Evolutionary conservation across 2,329 filamentous ascomycete genomes (phyloP), one percentile per base, ranked within the genome.

Genomic region (Onygena corvina): DNA sequence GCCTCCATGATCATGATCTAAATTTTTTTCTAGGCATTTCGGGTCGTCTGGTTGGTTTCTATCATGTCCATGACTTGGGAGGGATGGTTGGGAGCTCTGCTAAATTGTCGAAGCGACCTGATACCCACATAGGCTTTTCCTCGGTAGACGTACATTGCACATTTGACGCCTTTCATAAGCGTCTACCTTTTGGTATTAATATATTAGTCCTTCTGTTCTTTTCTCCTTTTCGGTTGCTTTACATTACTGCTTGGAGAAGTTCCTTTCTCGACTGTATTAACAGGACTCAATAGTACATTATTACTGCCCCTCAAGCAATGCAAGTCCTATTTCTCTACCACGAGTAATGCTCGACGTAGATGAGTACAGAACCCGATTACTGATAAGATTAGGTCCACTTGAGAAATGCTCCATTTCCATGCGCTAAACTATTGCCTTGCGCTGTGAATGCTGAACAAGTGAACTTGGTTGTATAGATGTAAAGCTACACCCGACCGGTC

Each of bases 1-100:
- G 75, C 75, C 31, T 58, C 62, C 38, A 50, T 69, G 12, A 51
- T 68, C 34, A 42, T 47, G 34, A 33, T 46, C 23, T 51, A 47
- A 49, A 33, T 7, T 21, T 38, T 38, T 38, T n/a, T n/a, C n/a
- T 16, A 16, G 35, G 35, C 20, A 38, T 18, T 16, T 38, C 29
- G 29, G 8, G 38, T 12, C n/a, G n/a, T 42, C 18, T 25, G 11
- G 16, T 38, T 38, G 18, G 9, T 25, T 23, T 40, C 9, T 40
- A 4, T 42, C 16, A 12, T 42, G 38, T n/a, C 18, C 35, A 21
- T 7, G 38, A 25, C 16, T 42, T 12, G 38, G 3, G 27, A 27
- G 25, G 38, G 21, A 42, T 42, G 21, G 38, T n/a, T 42, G 21
- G 38, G 11, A 8, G 20, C 38, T n/a, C 16, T 42, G n/a, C 16